Conservation (phyloP, 495 filamentous ascomycete species). For the Lichenothelia convexa region DNA sequence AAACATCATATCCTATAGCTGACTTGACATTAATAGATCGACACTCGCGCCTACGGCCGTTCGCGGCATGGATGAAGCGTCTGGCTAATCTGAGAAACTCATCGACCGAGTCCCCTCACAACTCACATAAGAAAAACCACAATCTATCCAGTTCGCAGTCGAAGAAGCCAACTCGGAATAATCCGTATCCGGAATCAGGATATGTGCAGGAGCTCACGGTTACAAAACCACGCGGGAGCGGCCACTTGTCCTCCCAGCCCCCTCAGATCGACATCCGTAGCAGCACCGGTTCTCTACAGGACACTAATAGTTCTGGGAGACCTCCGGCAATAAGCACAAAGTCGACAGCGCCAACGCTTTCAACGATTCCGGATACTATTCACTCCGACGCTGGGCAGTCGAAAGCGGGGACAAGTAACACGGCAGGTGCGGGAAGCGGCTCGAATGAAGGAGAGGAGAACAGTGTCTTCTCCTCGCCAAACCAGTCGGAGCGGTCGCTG, state of each 20-base stretch:
- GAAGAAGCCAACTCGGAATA: conserved; percentile 51
- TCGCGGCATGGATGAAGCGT: conserved; percentile 87
- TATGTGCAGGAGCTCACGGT: conserved; percentile 24
- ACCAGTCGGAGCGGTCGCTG: conserved; percentile 76
- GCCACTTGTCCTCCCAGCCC: conserved; percentile 39
- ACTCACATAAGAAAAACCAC: conserved; percentile 31
- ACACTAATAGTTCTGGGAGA: conserved; percentile 32
- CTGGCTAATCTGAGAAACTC: conserved; percentile 65
- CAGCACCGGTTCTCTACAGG: conserved; percentile 17
- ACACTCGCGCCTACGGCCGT: conserved; percentile 61
- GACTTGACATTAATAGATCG: conserved; percentile 29
- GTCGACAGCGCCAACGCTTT: conserved; percentile 59
- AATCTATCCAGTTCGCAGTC: conserved; percentile 27
- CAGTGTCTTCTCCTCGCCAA: conserved; percentile 87
- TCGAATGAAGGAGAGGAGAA: conserved; percentile 44
- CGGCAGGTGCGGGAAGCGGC: conserved; percentile 44
- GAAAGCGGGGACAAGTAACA: conserved; percentile 55
- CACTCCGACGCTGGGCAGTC: conserved; percentile 60
- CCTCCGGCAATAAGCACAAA: conserved; percentile 42
- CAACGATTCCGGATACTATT: conserved; percentile 59
- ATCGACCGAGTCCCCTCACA: conserved; percentile 31
- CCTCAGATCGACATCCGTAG: conserved; percentile 19
- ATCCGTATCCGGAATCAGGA: conserved; percentile 62
- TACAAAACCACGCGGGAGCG: conserved; percentile 28
- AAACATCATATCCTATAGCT: neutral